Base-by-base conservation (phyloP, 2,329 filamentous ascomycete genomes). In the Metarhizium sp. region DNA sequence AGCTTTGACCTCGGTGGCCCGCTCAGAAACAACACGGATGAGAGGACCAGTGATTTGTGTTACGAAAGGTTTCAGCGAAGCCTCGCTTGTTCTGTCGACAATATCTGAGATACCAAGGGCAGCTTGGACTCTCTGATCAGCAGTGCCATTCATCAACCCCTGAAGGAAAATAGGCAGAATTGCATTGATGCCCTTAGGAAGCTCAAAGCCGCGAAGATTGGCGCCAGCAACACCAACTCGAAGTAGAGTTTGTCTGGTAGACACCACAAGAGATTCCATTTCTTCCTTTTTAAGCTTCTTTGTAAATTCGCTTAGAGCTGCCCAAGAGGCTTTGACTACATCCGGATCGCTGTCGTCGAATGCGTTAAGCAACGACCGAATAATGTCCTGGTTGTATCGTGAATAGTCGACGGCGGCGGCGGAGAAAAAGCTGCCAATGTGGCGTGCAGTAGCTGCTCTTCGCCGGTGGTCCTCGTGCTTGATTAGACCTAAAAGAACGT, bases 31-130 rank as follows among this genome's bases (percentile, higher is more conserved):
- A 25, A 97, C 92, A 80, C 94, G 89, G 70, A 99, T 99, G 54
- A 99, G 82, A 25, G 95, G 94, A 67, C 94, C 94, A 5, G 95
- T 97, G 63, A 99, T 96, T 67, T 96, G 92, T 34, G 92, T 96
- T 58, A 99, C 94, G 65, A 95, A 97, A 7, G 92, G 90, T 72
- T 94, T 95, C 59, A 99, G 77, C 20, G 92, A 86, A 57, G 91
- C 86, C 61, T 90, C 84, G 69, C 86, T 92, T 30, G 94, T 95
- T 56, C 94, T 85, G 73, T 97, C 94, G 60, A 97, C 87, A 61
- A 99, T 88, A 68, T 99, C 95, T 2, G 92, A 95, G 62, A 99
- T 95, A 55, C 90, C 94, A 59, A 97, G 78, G 49, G 95, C 94
- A 56, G 94, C 85, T 68, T 95, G 89, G 30, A 90, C 94, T 68